Evolutionary conservation across 1,284 basidiomycete genomes (phyloP), one percentile per base, ranked within the genome.

Genomic region (Leccinum fuscescens): DNA sequence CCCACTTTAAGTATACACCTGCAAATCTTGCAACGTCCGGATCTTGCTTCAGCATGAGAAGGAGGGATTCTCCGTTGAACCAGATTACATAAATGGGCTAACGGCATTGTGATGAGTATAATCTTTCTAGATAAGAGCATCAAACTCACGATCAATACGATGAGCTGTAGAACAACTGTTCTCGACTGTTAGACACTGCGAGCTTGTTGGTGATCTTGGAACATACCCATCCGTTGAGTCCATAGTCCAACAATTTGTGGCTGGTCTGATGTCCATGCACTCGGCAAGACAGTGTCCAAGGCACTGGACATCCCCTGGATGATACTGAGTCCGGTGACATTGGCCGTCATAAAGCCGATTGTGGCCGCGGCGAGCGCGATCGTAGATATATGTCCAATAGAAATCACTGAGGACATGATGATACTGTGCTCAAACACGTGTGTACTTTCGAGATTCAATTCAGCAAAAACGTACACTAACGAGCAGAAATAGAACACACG

Each of bases 341-440:
- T 88, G 6, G 91, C 92, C 0, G 92, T 94, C 93, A 95, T 95
- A 4, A 89, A 89, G 0, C 91, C 93, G 1, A 94, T 80, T n/a
- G 89, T 90, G 11, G 89, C 86, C 0, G 92, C 93, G 4, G 94
- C 94, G 1, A 96, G 83, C 0, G 92, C 90, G 1, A 83, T 87
- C 1, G 90, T 92, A 3, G 88, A 90, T 33, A 96, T 74, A 76
- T 96, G 94, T 1, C 94, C 94, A 50, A 95, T 89, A 12, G 90
- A 89, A 17, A 96, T 77, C 17, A 95, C 89, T 22, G 89, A 86
- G 0, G 85, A 83, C 62, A 92, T 80, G 35, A 90, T 80, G 31
- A 93, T 82, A 29, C 86, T 89, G 70, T 90, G 90, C 71, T 93
- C 90, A 22, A 86, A 77, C 11, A 92, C 61, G 67, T 92, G 89